These are phyloP conservation scores for Podospora appendiculata DNA, from an alignment of 495 filamentous ascomycete genomes.

Conservation along the genomic window DNA sequence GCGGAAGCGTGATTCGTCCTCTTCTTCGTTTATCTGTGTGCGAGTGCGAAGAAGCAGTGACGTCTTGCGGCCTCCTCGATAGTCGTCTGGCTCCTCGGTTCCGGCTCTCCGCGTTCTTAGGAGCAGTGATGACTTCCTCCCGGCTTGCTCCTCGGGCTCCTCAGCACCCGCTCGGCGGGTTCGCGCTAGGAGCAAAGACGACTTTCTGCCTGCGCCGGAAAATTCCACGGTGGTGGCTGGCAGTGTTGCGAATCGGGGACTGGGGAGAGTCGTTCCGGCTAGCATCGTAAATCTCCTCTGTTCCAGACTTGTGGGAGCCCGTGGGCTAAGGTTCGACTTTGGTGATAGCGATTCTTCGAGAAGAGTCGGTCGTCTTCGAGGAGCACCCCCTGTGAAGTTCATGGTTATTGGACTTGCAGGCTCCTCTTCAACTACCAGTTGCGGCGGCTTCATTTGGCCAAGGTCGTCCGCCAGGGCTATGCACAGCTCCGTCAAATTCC, in stretches of 20 bases:
- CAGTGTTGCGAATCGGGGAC: slow-evolving; percentile 28
- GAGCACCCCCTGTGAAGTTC: slow-evolving; percentile 13
- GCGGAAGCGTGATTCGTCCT: slow-evolving; percentile 42
- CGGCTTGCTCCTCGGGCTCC: slow-evolving; percentile 33
- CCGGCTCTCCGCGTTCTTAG: slow-evolving; percentile 34
- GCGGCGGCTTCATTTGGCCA: slow-evolving; percentile 16
- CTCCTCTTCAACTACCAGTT: too few relatives aligned
- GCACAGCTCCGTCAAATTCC: slow-evolving; percentile 86
- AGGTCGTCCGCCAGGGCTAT: slow-evolving; percentile 67
- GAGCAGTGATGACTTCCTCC: slow-evolving; percentile 38
- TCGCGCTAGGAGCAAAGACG: slow-evolving; percentile 36
- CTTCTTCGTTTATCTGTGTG: slow-evolving; percentile 34
- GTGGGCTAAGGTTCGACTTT: slow-evolving; percentile 42
- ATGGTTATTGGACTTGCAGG: slow-evolving; percentile 16
- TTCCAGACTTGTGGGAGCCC: slow-evolving; percentile 64
- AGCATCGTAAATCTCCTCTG: slow-evolving; percentile 60
- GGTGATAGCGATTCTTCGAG: slow-evolving; percentile 21
- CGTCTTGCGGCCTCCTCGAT: slow-evolving; percentile 27
- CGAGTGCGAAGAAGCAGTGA: slow-evolving; percentile 31
- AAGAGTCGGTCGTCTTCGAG: slow-evolving; percentile 26
- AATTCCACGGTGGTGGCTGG: slow-evolving; percentile 20
- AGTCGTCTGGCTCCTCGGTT: slow-evolving; percentile 42
- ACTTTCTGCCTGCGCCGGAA: slow-evolving; percentile 31
- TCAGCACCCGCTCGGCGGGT: slow-evolving; percentile 36
- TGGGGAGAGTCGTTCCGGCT: slow-evolving; percentile 33